Evolutionary conservation across 2,329 filamentous ascomycete species (phyloP), one percentile per base, ranked within the genome.

Genomic region (Pseudogymnoascus sp.): DNA sequence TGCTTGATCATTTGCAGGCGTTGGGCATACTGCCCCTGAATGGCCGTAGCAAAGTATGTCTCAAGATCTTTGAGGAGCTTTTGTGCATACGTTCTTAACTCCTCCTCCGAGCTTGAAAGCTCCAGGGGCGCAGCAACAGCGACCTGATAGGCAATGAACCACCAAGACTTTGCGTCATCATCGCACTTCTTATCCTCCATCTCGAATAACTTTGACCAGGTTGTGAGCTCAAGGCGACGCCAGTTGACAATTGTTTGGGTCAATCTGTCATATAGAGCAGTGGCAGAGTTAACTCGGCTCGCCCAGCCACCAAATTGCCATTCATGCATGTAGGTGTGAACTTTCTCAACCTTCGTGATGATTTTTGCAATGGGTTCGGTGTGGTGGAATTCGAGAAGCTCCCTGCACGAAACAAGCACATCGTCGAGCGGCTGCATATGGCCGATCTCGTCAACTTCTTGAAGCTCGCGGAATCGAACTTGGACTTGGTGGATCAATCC

Each of bases 61-160:
- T 91, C 87, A 14, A 97, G 78, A 40, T 88, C 91, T 67, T 84
- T 82, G n/a, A 96, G 79, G 7, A 97, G 80, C 59, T 86, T 84
- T 64, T 83, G 80, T 0, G 85, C 81, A 72, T 96, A 91, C 14
- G 77, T 74, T 37, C 79, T 77, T 63, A 96, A 76, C 56, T 87
- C 83, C 21, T 83, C 76, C 1, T 79, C 81, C 23, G 82, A 80
- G 63, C 85, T 80, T 0, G 83, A 78, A 65, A 93, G 81, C 18
- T 84, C 82, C 62, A 90, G 79, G 0, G 93, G 89, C 2, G 87
- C 88, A 66, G 87, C 88, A 68, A 99, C 83, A 43, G 96, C 85
- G 3, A 88, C 91, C 75, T 97, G 91, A 71, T 97, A 99, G 0
- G 93, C 92, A 65, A 97, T 83, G 70, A 97, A 99, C 88, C 93